Evolutionary conservation across 2,329 filamentous ascomycete species (phyloP), one percentile per base, ranked within the genome.

Genomic region (Fusarium mangiferae): DNA sequence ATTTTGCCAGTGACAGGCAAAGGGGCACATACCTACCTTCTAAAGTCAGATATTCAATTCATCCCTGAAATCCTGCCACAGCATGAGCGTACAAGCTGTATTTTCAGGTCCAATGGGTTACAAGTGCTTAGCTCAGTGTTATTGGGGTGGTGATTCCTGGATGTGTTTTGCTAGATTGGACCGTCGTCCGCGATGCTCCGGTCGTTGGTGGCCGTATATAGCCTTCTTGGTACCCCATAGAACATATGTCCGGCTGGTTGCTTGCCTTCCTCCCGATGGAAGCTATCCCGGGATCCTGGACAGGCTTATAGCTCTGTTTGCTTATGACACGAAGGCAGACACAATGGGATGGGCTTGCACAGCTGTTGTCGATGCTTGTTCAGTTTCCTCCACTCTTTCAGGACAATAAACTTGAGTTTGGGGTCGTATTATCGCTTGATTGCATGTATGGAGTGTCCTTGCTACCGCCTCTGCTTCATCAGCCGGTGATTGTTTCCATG

Each of bases 41-140:
- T 26, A 48, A 48, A 28, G 42, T 41, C 18, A 42, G 28, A 42
- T 61, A 42, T 30, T 57, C 26, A 48, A 49, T 52, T 66, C 48
- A 30, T 52, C 52, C 64, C 63, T 52, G 22, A 33, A 41, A 66
- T 39, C 66, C 72, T 77, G 63, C 39, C 69, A 77, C 75, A 73
- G 17, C 66, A 72, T 69, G 62, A 52, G 62, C 41, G 72, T 59
- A 76, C 74, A 69, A 55, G 45, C 45, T 56, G 72, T 52, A 60
- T 64, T 64, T 62, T 33, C 36, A 68, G 62, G 56, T 63, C 62
- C 56, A 56, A 65, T 73, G 59, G 51, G 56, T 67, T 70, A 70
- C 58, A 64, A 59, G 46, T 57, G 52, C 57, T 56, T 59, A 24
- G 35, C 41, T 39, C 48, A 39, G 33, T 42, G 44, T 56, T 51